phyloP scores from a whole-genome alignment of 352 stramenopile species.

The Globisporangium sylvaticum region DNA sequence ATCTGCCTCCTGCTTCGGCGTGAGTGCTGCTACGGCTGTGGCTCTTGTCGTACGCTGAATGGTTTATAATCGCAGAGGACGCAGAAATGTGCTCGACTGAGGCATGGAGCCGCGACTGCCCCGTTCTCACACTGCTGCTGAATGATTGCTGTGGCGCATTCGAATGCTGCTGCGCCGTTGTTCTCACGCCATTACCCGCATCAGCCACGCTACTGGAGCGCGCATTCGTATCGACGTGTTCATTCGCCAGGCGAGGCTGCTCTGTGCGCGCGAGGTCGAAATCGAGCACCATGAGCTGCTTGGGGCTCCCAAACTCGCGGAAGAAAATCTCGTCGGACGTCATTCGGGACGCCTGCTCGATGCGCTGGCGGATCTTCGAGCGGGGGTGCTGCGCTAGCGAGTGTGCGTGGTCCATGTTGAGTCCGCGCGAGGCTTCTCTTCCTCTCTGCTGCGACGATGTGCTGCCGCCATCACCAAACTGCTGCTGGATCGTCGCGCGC shows the following conservation, averaged over 20 bases:
- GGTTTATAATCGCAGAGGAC: neutral
- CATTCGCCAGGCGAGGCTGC: conserved; percentile 5
- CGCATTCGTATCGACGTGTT: neutral
- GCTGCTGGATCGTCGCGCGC: conserved; percentile 43
- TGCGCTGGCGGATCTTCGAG: conserved; percentile 46
- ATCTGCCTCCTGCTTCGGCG: neutral
- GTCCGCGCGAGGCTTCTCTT: conserved; percentile 1
- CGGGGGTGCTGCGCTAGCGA: conserved; percentile 11
- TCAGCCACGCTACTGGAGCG: neutral
- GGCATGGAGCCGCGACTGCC: neutral
- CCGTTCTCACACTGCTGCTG: neutral
- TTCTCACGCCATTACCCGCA: neutral
- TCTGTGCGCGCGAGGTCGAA: conserved; percentile 35
- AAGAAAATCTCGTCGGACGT: conserved; percentile 65
- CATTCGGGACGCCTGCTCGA: conserved; percentile 36
- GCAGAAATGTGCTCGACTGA: neutral
- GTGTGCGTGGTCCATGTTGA: conserved; percentile 1
- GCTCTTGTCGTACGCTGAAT: neutral
- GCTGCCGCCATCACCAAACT: conserved; percentile 21
- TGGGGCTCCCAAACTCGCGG: conserved; percentile 50
- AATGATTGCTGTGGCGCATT: neutral
- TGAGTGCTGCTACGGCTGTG: neutral
- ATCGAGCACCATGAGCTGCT: conserved; percentile 37
- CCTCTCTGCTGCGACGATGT: neutral
- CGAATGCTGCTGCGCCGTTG: neutral